A percentile compares a stretch with the other conserved stretches of the same genome.
Evolutionary conservation across 352 stramenopile genomes (phyloP).

Genomic region (Phytophthora pluvialis): DNA sequence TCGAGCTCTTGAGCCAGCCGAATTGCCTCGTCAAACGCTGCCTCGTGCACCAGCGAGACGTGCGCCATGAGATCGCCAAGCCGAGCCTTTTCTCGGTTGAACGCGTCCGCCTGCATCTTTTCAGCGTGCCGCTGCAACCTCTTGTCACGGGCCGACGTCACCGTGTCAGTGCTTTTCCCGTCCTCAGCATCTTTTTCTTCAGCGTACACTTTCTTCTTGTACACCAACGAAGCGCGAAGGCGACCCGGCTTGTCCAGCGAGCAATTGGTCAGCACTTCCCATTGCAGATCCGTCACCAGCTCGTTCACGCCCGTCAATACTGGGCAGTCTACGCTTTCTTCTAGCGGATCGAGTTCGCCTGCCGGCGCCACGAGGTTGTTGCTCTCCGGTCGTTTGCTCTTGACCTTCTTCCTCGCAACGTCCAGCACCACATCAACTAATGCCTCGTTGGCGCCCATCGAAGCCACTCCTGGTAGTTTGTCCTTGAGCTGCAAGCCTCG

Average conservation of each 20-base stretch:
- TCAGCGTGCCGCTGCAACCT: conserved; percentile 49
- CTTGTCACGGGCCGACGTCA: conserved; percentile 62
- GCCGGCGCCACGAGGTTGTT: conserved; percentile 5
- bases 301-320: conserved; percentile 42
- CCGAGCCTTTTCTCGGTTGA: conserved; percentile 63
- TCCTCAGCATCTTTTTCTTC: conserved; percentile 50
- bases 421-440: conserved; percentile 64
- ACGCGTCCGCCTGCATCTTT: conserved; percentile 46
- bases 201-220: conserved; percentile 54
- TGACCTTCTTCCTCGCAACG: conserved; percentile 66
- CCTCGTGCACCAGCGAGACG: conserved; percentile 41
- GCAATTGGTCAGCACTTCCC: conserved; percentile 69
- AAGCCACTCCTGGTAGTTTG: conserved; percentile 14
- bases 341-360: conserved; percentile 41
- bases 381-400: conserved; percentile 42
- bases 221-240: conserved; percentile 59
- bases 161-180: conserved; percentile 39
- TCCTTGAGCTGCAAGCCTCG: conserved; percentile 26
- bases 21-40: conserved; percentile 37
- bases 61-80: conserved; percentile 53
- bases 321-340: conserved; percentile 67
- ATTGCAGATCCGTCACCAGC: conserved; percentile 78
- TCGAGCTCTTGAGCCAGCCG: conserved; percentile 40
- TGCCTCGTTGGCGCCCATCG: conserved; percentile 52
- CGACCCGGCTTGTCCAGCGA: conserved; percentile 49